phyloP scores from a whole-genome alignment of 345 rosid species.

The Odontarrhena argentea region DNA sequence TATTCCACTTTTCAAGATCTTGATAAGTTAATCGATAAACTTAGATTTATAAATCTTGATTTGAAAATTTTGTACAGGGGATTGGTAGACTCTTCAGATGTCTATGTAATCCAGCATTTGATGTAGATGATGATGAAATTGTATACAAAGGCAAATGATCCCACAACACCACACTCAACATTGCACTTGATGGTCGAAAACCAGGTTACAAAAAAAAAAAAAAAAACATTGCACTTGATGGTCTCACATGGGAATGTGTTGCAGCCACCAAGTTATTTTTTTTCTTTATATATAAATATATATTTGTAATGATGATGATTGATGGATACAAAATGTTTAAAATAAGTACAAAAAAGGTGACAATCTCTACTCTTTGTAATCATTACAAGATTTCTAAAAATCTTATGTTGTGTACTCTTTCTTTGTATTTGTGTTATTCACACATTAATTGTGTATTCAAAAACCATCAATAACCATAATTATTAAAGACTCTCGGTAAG shows the following conservation, averaged over 20 bases:
- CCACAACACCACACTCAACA: conserved; percentile 12
- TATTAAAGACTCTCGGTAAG: too few relatives aligned
- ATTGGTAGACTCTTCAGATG: conserved; percentile 96
- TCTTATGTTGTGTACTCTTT: conserved; percentile 5
- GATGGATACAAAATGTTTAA: conserved; percentile 32
- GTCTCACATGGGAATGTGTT: conserved; percentile 35
- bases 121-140: conserved; percentile 92
- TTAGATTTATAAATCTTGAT: conserved; percentile 8
- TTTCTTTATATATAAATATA: conserved; percentile 26
- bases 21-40: background rate
- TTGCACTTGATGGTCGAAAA: too few relatives aligned
- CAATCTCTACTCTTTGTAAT: conserved; percentile 20
- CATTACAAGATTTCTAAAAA: conserved; percentile 27
- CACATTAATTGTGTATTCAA: too few relatives aligned
- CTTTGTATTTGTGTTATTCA: background rate
- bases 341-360: conserved; percentile 8
- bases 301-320: conserved; percentile 36
- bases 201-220: too few relatives aligned
- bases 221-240: conserved; percentile 18
- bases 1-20: background rate
- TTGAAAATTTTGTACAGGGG: conserved; percentile 52
- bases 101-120: conserved; percentile 92
- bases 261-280: conserved; percentile 21
- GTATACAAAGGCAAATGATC: conserved; percentile 77
- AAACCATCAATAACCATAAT: too few relatives aligned